These are phyloP conservation scores for Elaeagnus macrophylla DNA, from an alignment of 306 rosid genomes.

Conservation along the genomic window DNA sequence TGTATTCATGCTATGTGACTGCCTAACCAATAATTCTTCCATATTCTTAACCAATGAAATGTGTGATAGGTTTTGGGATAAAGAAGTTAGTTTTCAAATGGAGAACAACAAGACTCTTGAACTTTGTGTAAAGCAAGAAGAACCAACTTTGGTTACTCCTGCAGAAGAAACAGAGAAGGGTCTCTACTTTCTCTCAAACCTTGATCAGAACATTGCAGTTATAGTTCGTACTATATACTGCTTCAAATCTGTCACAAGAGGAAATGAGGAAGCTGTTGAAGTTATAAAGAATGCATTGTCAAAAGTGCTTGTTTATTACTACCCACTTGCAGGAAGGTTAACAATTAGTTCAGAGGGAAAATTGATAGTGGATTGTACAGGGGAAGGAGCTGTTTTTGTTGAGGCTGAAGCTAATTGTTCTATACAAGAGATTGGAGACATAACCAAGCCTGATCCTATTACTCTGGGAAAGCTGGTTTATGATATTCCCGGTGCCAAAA, in stretches of 20 bases:
- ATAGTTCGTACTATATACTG: slow-evolving; percentile 51
- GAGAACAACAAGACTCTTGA: slow-evolving; percentile 14
- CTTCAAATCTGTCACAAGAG: slow-evolving; percentile 41
- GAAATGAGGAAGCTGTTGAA: slow-evolving; percentile 46
- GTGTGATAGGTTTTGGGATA: not conserved
- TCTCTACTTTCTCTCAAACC: slow-evolving; percentile 65
- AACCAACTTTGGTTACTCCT: slow-evolving; percentile 43
- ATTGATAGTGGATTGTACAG: slow-evolving; percentile 63
- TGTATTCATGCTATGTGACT: not conserved
- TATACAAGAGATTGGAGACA: slow-evolving; percentile 59
- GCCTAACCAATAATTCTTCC: not conserved
- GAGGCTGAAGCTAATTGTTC: slow-evolving; percentile 68
- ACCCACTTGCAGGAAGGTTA: slow-evolving; percentile 61
- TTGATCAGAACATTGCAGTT: slow-evolving; percentile 68
- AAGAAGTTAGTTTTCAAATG: slow-evolving; percentile 24
- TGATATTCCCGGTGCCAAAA: slow-evolving; percentile 54
- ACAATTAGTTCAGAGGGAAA: slow-evolving; percentile 56
- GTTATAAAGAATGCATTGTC: slow-evolving; percentile 51
- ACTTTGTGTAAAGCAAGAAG: slow-evolving; percentile 39
- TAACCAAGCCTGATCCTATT: slow-evolving; percentile 59
- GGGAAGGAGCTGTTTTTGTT: slow-evolving; percentile 74
- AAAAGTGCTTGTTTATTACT: slow-evolving; percentile 53
- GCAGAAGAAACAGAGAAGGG: slow-evolving; percentile 54
- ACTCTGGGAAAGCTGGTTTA: slow-evolving; percentile 60
- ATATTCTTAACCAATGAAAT: not conserved